Base-by-base conservation (phyloP, 1,139 yeast species). In the Barnettozyma hawaiiensis region DNA sequence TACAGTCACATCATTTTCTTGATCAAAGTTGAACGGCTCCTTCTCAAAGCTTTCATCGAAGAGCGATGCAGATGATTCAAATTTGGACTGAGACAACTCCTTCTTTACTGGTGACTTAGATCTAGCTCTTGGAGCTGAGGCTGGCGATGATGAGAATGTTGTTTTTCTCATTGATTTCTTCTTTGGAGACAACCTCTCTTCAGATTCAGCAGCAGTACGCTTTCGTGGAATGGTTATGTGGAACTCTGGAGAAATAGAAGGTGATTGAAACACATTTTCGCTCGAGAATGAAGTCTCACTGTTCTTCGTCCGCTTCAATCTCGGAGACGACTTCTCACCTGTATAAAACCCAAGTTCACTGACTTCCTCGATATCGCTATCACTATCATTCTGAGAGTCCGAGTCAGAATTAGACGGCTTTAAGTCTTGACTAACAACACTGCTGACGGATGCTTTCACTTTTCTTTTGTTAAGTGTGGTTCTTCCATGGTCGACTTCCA, bases 221-320 rank as follows among this genome's bases (percentile, higher is more conserved):
- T 55, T 56, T 26, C 46, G 48, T 33, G 60, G 60, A 16, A 54
- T 52, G 2, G 32, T 8, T 31, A 52, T 53, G 18, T 43, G 46
- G 20, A 37, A 26, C 5, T 47, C 49, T 8, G 52, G 49, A 0
- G 58, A 50, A 2, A 45, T 42, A 2, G 26, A 18, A 14, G 57
- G 45, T 0, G 69, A 55, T 49, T 72, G 76, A 54, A 71, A 71
- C 3, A 69, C 63, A 47, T 71, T 71, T 22, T 69, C 68, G 27
- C 58, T 54, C 2, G 67, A 60, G 47, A 72, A 71, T 5, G 70
- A 63, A 22, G 57, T 57, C 31, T 52, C 58, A 23, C 5, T 14
- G 12, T 9, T 14, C 16, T 32, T 19, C n/a, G n/a, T n/a, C n/a
- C n/a, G n/a, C 34, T 31, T 53, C 3, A 54, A 43, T 39, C 26